Conservation (phyloP, 164 flowering plant genomes). For the Houttuynia cordata region DNA sequence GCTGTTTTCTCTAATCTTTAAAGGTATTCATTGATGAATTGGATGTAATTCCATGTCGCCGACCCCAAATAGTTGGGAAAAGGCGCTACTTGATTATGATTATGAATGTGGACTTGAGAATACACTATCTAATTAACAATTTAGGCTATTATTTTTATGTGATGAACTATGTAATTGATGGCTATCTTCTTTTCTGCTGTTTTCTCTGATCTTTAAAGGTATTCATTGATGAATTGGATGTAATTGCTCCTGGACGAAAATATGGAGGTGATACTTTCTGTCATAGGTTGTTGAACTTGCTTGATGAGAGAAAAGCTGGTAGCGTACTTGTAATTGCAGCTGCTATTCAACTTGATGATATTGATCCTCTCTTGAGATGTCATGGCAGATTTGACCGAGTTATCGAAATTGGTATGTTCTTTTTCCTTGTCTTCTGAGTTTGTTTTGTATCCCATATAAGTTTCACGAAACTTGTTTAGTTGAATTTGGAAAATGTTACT, state of each 20-base stretch:
- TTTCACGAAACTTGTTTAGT: no score
- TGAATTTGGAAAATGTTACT: no score
- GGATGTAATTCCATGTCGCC: no score
- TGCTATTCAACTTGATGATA: conserved; percentile 69
- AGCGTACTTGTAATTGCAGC: conserved; percentile 79
- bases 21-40: no score
- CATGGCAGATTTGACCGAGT: conserved; percentile 91
- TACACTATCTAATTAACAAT: no score
- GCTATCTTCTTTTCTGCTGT: background rate
- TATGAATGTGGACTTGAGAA: no score
- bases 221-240: conserved; percentile 94
- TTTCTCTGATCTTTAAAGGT: conserved; percentile 27
- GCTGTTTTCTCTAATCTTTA: no score
- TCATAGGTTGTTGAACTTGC: conserved; percentile 69
- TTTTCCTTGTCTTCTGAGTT: no score
- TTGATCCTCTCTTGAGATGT: conserved; percentile 91
- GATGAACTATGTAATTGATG: background rate
- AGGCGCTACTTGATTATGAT: no score
- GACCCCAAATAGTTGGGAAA: no score
- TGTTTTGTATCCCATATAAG: no score
- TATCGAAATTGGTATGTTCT: conserved; percentile 76
- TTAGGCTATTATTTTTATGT: no score
- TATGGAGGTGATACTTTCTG: conserved; percentile 83
- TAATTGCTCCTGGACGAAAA: conserved; percentile 91
- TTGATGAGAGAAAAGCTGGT: conserved; percentile 72